A percentile compares a stretch with the other conserved stretches of the same genome.
These are phyloP conservation scores for Picea glauca DNA, from an alignment of 75 land plant genomes.

Conservation along the genomic window DNA sequence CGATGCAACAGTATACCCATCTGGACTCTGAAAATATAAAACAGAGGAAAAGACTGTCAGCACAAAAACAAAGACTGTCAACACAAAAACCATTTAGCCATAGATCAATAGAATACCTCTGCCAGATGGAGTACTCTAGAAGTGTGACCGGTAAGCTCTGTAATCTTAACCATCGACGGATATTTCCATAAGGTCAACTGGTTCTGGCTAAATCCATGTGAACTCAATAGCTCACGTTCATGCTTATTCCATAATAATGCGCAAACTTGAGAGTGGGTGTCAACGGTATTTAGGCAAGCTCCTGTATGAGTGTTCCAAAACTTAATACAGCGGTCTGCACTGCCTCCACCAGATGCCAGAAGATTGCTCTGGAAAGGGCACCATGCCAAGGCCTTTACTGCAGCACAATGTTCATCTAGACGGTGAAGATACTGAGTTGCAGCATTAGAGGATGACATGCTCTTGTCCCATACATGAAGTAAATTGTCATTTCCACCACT, in stretches of 20 bases:
- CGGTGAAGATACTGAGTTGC: conserved; percentile 52
- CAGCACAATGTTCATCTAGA: conserved; percentile 62
- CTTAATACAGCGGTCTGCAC: conserved; percentile 49
- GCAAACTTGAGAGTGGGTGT: conserved; percentile 85
- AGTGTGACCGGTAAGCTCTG: conserved; percentile 71
- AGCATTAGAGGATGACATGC: conserved; percentile 30
- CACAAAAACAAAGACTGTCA: not conserved
- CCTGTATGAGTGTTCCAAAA: conserved; percentile 73
- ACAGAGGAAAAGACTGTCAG: not conserved
- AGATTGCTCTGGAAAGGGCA: conserved; percentile 76
- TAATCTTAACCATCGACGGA: conserved; percentile 69
- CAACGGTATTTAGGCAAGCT: conserved; percentile 67
- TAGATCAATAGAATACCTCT: conserved; percentile 29
- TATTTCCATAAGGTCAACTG: conserved; percentile 68
- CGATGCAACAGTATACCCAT: conserved; percentile 88
- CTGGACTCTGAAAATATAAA: conserved; percentile 41
- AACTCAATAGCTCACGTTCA: conserved; percentile 79
- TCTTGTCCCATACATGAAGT: conserved; percentile 63
- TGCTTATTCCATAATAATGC: conserved; percentile 80
- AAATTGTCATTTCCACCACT: conserved; percentile 84
- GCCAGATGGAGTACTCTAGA: conserved; percentile 62
- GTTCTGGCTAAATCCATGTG: conserved; percentile 74
- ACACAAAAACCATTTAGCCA: not conserved
- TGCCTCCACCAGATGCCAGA: conserved; percentile 60
- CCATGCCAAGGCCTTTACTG: conserved; percentile 83